phyloP scores from a whole-genome alignment of 768 basidiomycete genomes.

The Hypholoma fasciculare region DNA sequence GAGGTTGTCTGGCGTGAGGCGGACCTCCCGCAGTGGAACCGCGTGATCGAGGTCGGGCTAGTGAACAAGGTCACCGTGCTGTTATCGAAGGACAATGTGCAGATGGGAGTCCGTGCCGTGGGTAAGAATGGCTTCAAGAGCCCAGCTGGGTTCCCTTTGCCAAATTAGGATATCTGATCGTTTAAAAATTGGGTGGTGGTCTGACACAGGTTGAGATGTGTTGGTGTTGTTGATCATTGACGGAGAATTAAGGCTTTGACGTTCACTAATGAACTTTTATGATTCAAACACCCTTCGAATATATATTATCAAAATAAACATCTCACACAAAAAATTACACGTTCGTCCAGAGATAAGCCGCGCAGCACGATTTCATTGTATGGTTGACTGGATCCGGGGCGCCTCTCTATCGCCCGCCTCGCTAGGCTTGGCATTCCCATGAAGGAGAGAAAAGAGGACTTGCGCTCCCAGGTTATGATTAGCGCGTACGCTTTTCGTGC shows the following conservation, averaged over 20 bases:
- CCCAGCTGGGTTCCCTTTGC: constrained; percentile 44
- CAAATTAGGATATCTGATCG: not conserved
- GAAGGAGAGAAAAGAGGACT: not conserved
- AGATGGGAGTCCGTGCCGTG: constrained; percentile 50
- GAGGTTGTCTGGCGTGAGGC: constrained; percentile 55
- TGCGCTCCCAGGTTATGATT: not conserved
- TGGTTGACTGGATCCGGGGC: not conserved
- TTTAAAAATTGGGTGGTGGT: not conserved
- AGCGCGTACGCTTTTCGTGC: not conserved
- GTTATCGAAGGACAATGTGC: constrained; percentile 52
- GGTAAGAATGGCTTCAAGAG: constrained; percentile 54
- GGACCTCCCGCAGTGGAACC: constrained; percentile 48
- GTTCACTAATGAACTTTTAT: not conserved
- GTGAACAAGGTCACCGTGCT: constrained; percentile 39
- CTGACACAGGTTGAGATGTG: not conserved
- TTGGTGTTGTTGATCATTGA: not conserved
- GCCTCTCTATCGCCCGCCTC: not conserved
- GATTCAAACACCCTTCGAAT: not conserved
- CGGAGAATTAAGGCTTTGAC: not conserved
- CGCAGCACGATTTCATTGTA: not conserved
- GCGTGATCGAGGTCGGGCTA: constrained; percentile 48
- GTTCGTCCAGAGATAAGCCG: not conserved
- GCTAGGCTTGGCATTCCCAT: not conserved
- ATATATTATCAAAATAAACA: not conserved
- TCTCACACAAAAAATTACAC: not conserved